Percentiles rank a stretch among this genome's conserved stretches.
Conservation (phyloP, 805 yeast genomes). For the Kodamaea hsintzibuensis region DNA sequence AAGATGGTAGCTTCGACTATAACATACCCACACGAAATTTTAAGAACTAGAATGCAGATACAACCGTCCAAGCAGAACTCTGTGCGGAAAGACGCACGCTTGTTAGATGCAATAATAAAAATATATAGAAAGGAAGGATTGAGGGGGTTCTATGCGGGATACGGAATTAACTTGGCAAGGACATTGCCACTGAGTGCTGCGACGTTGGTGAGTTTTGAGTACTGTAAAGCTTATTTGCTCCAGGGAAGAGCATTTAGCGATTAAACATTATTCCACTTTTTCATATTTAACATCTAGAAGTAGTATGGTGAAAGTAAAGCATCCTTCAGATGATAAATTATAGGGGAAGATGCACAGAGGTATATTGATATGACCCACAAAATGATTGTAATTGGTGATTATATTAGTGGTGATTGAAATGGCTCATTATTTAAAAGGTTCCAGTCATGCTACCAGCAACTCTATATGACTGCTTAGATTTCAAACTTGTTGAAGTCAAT, state of each 20-base stretch:
- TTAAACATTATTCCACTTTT: neutral
- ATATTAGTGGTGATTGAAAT: neutral
- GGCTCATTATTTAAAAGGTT: neutral
- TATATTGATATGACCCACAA: neutral
- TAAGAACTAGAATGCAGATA: slow-evolving; percentile 88
- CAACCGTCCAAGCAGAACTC: slow-evolving; percentile 28
- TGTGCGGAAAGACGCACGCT: slow-evolving; percentile 15
- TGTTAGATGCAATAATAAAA: slow-evolving; percentile 34
- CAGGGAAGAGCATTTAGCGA: neutral
- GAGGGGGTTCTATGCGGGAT: slow-evolving; percentile 86
- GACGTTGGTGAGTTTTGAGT: slow-evolving; percentile 91
- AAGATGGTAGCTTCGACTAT: slow-evolving; percentile 86
- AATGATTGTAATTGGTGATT: neutral
- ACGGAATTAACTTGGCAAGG: slow-evolving; percentile 78
- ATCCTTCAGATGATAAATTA: no score
- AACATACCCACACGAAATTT: slow-evolving; percentile 94
- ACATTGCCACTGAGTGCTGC: slow-evolving; percentile 96
- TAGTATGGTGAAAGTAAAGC: neutral
- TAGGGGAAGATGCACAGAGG: neutral
- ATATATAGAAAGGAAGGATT: slow-evolving; percentile 70
- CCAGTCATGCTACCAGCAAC: neutral
- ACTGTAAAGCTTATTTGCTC: slow-evolving; percentile 58
- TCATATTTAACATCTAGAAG: neutral
- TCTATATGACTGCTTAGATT: neutral
- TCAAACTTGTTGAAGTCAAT: neutral